Base-by-base conservation (phyloP, 1,284 basidiomycete genomes). In the Porodaedalea pini region DNA sequence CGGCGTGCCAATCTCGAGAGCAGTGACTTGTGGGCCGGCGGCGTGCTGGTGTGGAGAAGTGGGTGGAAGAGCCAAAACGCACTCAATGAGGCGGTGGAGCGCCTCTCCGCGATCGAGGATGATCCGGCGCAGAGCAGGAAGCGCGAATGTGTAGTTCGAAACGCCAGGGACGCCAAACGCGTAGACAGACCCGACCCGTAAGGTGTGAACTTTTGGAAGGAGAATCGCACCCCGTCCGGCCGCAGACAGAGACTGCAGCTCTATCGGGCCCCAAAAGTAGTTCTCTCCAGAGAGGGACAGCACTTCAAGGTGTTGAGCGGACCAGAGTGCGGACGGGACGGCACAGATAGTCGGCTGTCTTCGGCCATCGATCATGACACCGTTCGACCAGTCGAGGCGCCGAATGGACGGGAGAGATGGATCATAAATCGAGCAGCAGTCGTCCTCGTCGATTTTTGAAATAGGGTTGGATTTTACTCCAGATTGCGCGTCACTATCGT, bases 351-450 rank as follows among this genome's bases (percentile, higher is more conserved):
- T 54, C 19, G 39, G 45, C 32, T 29, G 32, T 15, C 11, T 11
- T 7, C 23, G n/a, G 23, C 13, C 11, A 3, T 36, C 27, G 25
- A 19, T 27, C 25, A 27, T 13, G 5, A 27, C 15, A 2, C 45
- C 52, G 45, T 49, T 59, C 7, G 11, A 23, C 57, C 56, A 58
- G 50, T 58, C 56, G n/a, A 58, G 32, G 11, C 50, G 25, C 19
- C 41, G 39, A 13, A 58, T n/a, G 13, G 13, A 6, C 21, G 40
- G 41, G 13, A 57, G 40, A 41, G 34, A 27, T 21, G 41, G 39
- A 23, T 52, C 49, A 31, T 57, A 8, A 21, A 31, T 37, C 2
- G 43, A 37, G 31, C 37, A 41, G 51, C 54, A 45, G 11, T 45
- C 21, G 5, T 44, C 21, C 31, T 47, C 27, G 13, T 37, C 25